A percentile compares a stretch with the other conserved stretches of the same genome.
Evolutionary conservation across 257 asterid species (phyloP).

Genomic region (Oldenlandia corymbosa): DNA sequence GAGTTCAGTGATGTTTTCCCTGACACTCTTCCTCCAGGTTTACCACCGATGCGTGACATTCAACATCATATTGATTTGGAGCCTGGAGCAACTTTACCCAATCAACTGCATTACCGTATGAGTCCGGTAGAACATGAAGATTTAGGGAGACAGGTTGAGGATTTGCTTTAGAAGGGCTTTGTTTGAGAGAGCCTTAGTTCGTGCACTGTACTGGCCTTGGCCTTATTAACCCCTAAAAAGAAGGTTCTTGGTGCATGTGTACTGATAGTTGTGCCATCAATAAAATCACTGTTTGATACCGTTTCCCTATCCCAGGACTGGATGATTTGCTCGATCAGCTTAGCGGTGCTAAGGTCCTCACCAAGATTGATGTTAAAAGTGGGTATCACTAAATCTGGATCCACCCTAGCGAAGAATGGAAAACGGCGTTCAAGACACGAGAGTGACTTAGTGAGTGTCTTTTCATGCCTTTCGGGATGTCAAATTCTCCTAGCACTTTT

Average conservation of each 20-base stretch:
- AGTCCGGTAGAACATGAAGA: neutral
- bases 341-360: neutral
- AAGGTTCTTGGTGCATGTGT: neutral
- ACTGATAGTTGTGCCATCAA: neutral
- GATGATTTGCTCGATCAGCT: neutral
- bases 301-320: neutral
- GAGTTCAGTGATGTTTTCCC: too few relatives aligned
- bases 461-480: neutral
- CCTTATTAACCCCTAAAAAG: neutral
- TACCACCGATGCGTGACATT: neutral
- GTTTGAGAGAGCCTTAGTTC: neutral
- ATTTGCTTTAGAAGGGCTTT: neutral
- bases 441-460: neutral
- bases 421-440: too few relatives aligned
- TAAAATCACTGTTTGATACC: neutral
- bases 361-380: neutral
- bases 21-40: too few relatives aligned
- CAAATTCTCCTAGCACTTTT: neutral
- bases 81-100: neutral
- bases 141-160: neutral
- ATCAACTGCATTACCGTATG: neutral
- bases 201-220: neutral
- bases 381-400: neutral
- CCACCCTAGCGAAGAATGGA: neutral
- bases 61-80: constrained; percentile 1